Evolutionary conservation across 345 rosid species (phyloP).

Genomic region (Corchorus capsularis): DNA sequence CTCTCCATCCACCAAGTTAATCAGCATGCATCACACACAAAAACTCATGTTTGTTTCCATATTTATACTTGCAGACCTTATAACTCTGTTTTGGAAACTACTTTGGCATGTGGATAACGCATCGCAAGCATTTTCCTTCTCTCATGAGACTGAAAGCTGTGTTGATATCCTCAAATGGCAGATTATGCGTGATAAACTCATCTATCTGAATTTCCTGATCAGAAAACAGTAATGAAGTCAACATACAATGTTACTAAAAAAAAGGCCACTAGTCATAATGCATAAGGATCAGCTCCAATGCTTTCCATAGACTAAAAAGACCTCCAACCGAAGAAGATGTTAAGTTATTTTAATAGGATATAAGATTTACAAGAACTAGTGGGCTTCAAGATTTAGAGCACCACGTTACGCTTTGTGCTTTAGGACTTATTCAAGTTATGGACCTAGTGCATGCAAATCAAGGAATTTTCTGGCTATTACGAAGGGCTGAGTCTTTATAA

Average conservation of each 20-base stretch:
- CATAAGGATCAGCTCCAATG: not conserved
- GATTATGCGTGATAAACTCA: constrained; percentile 70
- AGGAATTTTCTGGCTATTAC: not conserved
- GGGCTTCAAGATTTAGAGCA: too few species aligned
- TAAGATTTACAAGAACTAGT: not conserved
- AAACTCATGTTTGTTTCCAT: constrained; percentile 9
- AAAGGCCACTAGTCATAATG: not conserved
- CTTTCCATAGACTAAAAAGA: not conserved
- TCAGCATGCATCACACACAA: not conserved
- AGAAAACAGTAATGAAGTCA: not conserved
- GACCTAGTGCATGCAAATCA: not conserved
- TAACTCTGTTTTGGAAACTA: constrained; percentile 17
- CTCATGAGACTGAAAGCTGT: constrained; percentile 77
- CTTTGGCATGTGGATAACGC: constrained; percentile 78
- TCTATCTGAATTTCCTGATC: constrained; percentile 75
- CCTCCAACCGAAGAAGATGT: not conserved
- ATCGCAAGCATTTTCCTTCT: constrained; percentile 80
- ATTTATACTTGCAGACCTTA: not conserved
- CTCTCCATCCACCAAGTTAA: not conserved
- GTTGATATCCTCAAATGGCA: constrained; percentile 72
- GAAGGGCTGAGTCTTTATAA: not conserved
- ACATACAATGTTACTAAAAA: not conserved
- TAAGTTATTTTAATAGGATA: not conserved
- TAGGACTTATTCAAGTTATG: not conserved
- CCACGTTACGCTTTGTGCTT: not conserved